These are phyloP conservation scores for Isoetes engelmannii DNA, from an alignment of 83 land plant genomes.

Conservation along the genomic window DNA sequence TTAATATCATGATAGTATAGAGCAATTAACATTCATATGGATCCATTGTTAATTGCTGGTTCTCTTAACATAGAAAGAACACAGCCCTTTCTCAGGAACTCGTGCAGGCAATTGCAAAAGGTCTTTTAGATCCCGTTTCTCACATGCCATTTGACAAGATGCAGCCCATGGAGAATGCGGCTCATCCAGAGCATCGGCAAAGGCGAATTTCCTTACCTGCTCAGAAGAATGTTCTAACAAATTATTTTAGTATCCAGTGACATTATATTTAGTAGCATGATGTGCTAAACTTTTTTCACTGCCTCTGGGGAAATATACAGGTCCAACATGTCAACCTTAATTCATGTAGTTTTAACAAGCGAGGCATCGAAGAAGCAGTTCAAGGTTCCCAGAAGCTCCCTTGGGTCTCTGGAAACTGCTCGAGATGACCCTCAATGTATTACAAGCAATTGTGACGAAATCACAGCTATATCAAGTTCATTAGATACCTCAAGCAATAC, in stretches of 20 bases:
- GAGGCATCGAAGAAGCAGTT: conserved; percentile 21
- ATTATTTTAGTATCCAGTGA: conserved; percentile 81
- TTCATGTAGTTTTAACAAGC: conserved; percentile 6
- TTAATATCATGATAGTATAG: conserved; percentile 13
- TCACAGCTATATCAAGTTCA: conserved; percentile 1
- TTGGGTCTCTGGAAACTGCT: neutral
- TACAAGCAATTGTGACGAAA: conserved; percentile 4
- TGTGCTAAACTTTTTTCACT: neutral
- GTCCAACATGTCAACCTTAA: neutral
- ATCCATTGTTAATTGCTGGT: neutral
- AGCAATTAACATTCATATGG: neutral
- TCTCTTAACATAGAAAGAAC: neutral
- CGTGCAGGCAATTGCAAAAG: conserved; percentile 67
- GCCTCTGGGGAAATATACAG: neutral
- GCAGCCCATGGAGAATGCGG: conserved; percentile 12
- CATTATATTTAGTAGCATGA: neutral
- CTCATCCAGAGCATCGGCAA: conserved; percentile 15
- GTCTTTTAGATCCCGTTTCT: conserved; percentile 74
- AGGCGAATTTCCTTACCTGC: conserved; percentile 56
- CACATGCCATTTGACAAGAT: conserved; percentile 45
- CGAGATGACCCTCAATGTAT: neutral
- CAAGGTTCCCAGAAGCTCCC: conserved; percentile 23
- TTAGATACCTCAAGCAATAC: neutral
- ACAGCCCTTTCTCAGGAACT: conserved; percentile 58
- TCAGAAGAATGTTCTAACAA: conserved; percentile 75